Base-by-base conservation (phyloP, 1,284 basidiomycete genomes). In the Taiwanofungus camphoratus region DNA sequence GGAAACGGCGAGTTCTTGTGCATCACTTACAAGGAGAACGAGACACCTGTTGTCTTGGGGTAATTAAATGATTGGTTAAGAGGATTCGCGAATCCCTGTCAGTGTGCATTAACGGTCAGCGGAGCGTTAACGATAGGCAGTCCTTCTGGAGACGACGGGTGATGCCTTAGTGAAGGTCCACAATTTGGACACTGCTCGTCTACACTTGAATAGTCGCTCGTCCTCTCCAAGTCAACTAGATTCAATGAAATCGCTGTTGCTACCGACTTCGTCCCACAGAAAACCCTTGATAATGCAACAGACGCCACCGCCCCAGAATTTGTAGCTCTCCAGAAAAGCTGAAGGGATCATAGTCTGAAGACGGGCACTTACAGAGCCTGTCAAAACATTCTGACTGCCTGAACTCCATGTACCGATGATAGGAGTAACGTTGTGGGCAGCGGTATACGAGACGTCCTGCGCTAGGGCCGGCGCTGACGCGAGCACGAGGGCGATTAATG, bases 401-500 rank as follows among this genome's bases (percentile, higher is more conserved):
- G 87, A 84, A 41, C 76, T 76, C 93, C 93, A 97, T 16, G 91
- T 93, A 0, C 93, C 93, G 21, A 61, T 52, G 41, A 96, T 67
- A 40, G 67, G 41, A 1, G 87, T 87, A 2, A 73, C 68, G 56
- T 90, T 91, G 64, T 81, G 73, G 0, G 39, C 54, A 1, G 53
- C 0, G 45, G 66, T 53, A 51, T 59, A 63, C 52, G 63, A 52
- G 51, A 61, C 61, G 43, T 54, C 54, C 55, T 70, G 70, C 22
- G 56, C 58, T 24, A 65, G 43, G 33, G 68, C 70, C 42, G 78
- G 61, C 11, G 53, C 39, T 13, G 57, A 52, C 7, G 55, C 54
- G 20, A 62, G 50, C 15, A 64, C 49, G 34, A 61, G 44, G 12
- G 67, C 64, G 52, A 71, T 63, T 43, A 76, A 56, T 46, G 68